Evolutionary conservation across 257 asterid genomes (phyloP).

Genomic region (Nicotiana noctiflora): DNA sequence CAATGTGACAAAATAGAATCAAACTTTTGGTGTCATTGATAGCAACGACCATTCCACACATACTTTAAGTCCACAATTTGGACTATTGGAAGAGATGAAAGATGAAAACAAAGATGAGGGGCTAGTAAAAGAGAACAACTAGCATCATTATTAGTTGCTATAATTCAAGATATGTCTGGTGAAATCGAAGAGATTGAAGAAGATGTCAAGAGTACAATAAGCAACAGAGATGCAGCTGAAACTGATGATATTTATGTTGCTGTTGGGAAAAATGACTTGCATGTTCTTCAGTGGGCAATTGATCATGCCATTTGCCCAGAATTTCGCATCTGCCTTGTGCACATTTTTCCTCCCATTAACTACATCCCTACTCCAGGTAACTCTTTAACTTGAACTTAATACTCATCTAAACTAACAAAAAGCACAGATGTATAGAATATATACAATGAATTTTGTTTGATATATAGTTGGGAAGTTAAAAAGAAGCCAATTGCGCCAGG

Average conservation of each 20-base stretch:
- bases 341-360: conserved; percentile 50
- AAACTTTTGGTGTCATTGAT: background rate
- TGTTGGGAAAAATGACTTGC: conserved; percentile 64
- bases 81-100: background rate
- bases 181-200: conserved; percentile 71
- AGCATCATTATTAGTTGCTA: background rate
- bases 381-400: too few relatives aligned
- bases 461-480: conserved; percentile 63
- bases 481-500: conserved; percentile 65
- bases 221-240: conserved; percentile 21
- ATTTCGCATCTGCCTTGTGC: conserved; percentile 49
- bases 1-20: background rate
- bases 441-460: conserved; percentile 10
- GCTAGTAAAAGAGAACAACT: background rate
- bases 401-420: too few relatives aligned
- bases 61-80: background rate
- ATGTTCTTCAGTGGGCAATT: conserved; percentile 63
- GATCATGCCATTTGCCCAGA: conserved; percentile 49
- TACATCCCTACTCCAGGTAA: conserved; percentile 67
- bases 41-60: background rate
- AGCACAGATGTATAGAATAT: too few relatives aligned
- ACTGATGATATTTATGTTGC: conserved; percentile 59
- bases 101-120: background rate
- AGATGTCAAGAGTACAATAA: conserved; percentile 13
- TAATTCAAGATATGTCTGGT: conserved; percentile 26